Evolutionary conservation across 2,329 filamentous ascomycete genomes (phyloP), one percentile per base, ranked within the genome.

Genomic region (Penicillium sp.): DNA sequence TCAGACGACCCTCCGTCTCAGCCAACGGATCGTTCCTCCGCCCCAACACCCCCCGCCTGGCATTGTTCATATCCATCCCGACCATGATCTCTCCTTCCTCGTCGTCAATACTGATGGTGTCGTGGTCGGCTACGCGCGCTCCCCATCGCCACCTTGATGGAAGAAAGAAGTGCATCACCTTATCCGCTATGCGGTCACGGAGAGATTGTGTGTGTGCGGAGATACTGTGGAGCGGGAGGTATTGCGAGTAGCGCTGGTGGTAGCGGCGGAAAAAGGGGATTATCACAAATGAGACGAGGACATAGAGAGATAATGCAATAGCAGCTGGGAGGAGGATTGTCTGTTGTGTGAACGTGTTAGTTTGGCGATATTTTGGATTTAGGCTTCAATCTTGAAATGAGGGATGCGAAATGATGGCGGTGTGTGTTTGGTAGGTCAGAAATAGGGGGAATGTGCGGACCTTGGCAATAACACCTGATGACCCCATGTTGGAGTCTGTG

Each of bases 251-350:
- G 56, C 87, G 84, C 62, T 81, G 81, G 59, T 83, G 85, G 71
- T 90, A 89, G 53, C 81, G 82, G 44, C 84, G 85, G 82, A 88
- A 89, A 56, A 88, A 68, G 2, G 89, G 89, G 26, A 89, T 67
- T 57, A 90, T 65, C 63, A 86, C 74, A 70, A 85, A 89, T 52
- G 84, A 86, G 53, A 86, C 74, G 54, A 85, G 53, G 63, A 91
- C 72, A 72, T 89, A 92, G 61, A 90, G 75, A 57, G 82, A 72
- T 44, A 91, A 79, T 42, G 88, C 88, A 67, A 91, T 85, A 67
- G 86, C 65, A 49, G 87, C 87, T 32, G 89, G 88, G 59, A 90
- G 76, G 63, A 90, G 71, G 58, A 91, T 75, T 5, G 86, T 88
- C 88, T 91, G 47, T 27, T 29, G 18, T 43, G 59, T 40, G 53